phyloP scores from a whole-genome alignment of 805 yeast species.

The Candida endomychidarum region DNA sequence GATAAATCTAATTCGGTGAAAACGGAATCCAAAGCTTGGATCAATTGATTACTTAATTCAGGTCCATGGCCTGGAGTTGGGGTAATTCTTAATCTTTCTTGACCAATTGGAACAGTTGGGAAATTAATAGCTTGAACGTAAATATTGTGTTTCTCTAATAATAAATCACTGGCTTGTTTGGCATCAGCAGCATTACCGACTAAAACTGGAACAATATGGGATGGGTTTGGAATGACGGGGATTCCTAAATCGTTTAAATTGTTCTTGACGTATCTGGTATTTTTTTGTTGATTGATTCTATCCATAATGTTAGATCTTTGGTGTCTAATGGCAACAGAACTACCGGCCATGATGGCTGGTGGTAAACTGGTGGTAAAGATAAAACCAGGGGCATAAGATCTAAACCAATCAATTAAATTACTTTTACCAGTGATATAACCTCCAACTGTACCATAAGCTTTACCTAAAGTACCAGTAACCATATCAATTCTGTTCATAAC shows the following conservation, averaged over 20 bases:
- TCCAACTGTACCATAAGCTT: slow-evolving; percentile 96
- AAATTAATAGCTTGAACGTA: slow-evolving; percentile 98
- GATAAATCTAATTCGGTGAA: slow-evolving; percentile 73
- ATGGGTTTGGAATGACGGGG: slow-evolving; percentile 96
- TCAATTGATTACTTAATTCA: slow-evolving; percentile 70
- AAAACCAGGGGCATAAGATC: slow-evolving; percentile 96
- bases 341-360: slow-evolving; percentile 97
- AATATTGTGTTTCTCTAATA: slow-evolving; percentile 79
- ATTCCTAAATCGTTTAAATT: slow-evolving; percentile 69
- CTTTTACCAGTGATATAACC: slow-evolving; percentile 94
- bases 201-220: slow-evolving; percentile 93
- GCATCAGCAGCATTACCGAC: slow-evolving; percentile 95
- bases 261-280: slow-evolving; percentile 81
- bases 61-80: slow-evolving; percentile 96
- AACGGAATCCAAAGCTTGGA: slow-evolving; percentile 77
- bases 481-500: slow-evolving; percentile 90
- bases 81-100: slow-evolving; percentile 95
- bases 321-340: slow-evolving; percentile 80
- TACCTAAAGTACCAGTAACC: slow-evolving; percentile 97
- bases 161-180: slow-evolving; percentile 84
- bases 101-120: slow-evolving; percentile 96
- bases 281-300: slow-evolving; percentile 80
- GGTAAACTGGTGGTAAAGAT: slow-evolving; percentile 96
- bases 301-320: slow-evolving; percentile 76
- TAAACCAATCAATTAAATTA: slow-evolving; percentile 86